Evolutionary conservation across 1,284 basidiomycete species (phyloP), one percentile per base, ranked within the genome.

Genomic region (Rugosomyces carneus): DNA sequence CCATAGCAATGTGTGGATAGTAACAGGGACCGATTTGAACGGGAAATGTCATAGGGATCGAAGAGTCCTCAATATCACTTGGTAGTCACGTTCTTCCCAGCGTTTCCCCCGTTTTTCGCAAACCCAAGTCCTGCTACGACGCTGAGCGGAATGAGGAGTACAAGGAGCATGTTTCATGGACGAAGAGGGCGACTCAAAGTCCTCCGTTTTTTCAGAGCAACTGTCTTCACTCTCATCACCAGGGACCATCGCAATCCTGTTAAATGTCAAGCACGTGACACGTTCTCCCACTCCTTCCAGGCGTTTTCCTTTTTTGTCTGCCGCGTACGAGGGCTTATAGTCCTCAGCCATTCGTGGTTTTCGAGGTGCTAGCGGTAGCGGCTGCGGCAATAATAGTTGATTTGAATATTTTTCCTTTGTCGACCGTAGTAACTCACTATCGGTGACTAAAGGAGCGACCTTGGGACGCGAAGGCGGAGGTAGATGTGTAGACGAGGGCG

Each of bases 91-190:
- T 42, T 66, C 60, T 49, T 68, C 65, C 53, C 59, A 63, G n/a
- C 68, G 59, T 21, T 56, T 49, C 1, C 65, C 64, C 16, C 60
- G 61, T 48, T 61, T 62, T 47, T 71, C 70, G n/a, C 58, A 53
- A 0, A 65, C 31, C 68, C 69, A 72, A 31, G 63, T 65, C 24
- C 57, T 58, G 18, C 61, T 64, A 23, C 53, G 48, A 24, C 58
- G 53, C 42, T 40, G 44, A 26, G 27, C 40, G 16, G 7, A 16
- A 36, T 34, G 34, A 1, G 46, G 32, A 23, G 49, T 48, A 6
- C 16, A 13, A 37, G 5, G 35, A 21, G 7, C 16, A 37, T 37
- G 20, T 5, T 37, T 19, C 35, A 5, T 26, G 5, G 24, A 26
- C 10, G 24, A 26, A 26, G 24, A 26, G n/a, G n/a, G n/a, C n/a